Evolutionary conservation across 1,284 basidiomycete genomes (phyloP).

Genomic region (Ganoderma multipileum): DNA sequence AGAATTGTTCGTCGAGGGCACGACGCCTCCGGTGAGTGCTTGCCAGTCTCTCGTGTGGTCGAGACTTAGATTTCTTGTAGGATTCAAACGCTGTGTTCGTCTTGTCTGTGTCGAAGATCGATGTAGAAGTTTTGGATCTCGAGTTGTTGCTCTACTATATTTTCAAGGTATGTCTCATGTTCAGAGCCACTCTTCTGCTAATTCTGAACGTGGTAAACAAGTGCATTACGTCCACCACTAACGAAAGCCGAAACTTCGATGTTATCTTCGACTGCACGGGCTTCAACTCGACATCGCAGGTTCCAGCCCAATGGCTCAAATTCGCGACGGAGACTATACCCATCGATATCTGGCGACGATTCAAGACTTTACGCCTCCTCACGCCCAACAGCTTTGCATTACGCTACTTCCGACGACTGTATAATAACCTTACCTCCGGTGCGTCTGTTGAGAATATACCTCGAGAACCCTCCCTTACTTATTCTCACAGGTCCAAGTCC

Average conservation of each 20-base stretch:
- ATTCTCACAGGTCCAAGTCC: slow-evolving; percentile 25
- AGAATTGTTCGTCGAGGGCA: slow-evolving; percentile 73
- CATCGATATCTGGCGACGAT: slow-evolving; percentile 63
- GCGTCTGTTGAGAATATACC: slow-evolving; percentile 28
- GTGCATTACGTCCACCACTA: slow-evolving; percentile 50
- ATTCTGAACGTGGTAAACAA: slow-evolving; percentile 24
- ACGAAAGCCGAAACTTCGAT: slow-evolving; percentile 65
- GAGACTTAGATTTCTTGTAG: slow-evolving; percentile 40
- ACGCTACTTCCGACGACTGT: slow-evolving; percentile 77
- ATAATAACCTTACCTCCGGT: slow-evolving; percentile 82
- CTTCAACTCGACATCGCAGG: slow-evolving; percentile 78
- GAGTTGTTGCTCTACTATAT: slow-evolving; percentile 87
- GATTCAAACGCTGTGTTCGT: slow-evolving; percentile 64
- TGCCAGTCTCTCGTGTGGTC: too few species aligned
- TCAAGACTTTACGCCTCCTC: slow-evolving; percentile 70
- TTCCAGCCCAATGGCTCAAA: slow-evolving; percentile 85
- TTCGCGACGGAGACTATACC: slow-evolving; percentile 83
- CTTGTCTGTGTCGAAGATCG: slow-evolving; percentile 69
- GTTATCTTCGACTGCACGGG: slow-evolving; percentile 86
- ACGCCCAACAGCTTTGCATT: slow-evolving; percentile 83
- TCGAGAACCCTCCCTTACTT: neutral
- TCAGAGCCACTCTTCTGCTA: too few species aligned
- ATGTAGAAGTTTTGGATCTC: slow-evolving; percentile 86
- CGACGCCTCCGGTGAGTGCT: slow-evolving; percentile 51
- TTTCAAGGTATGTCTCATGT: slow-evolving; percentile 62